Evolutionary conservation across 2,329 filamentous ascomycete species (phyloP).

Genomic region (Verticillium isaacii): DNA sequence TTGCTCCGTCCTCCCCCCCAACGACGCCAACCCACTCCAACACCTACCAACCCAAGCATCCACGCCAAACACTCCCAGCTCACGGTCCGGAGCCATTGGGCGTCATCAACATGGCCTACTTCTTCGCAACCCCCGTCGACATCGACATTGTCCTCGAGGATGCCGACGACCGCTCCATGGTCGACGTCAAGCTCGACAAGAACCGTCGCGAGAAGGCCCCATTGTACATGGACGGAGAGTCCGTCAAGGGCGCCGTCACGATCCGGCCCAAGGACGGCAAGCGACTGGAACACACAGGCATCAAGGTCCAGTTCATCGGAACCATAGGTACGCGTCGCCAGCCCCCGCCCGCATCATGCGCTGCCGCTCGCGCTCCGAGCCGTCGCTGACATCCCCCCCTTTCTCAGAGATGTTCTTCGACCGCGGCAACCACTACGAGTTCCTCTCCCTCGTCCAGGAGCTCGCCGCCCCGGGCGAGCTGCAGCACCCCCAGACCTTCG

Average conservation of each 20-base stretch:
- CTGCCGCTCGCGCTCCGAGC: not conserved
- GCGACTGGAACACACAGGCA: slow-evolving; percentile 93
- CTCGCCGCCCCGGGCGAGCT: slow-evolving; percentile 95
- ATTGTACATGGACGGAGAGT: slow-evolving; percentile 96
- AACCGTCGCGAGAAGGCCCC: slow-evolving; percentile 95
- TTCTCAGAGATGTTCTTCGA: slow-evolving; percentile 98
- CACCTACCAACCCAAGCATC: not conserved
- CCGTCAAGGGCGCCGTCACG: slow-evolving; percentile 92
- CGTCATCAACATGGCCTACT: slow-evolving; percentile 73
- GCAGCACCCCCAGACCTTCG: slow-evolving; percentile 96
- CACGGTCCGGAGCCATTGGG: not conserved
- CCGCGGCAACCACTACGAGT: slow-evolving; percentile 98
- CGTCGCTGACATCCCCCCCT: not conserved
- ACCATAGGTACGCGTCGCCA: slow-evolving; percentile 69
- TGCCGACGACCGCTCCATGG: slow-evolving; percentile 87
- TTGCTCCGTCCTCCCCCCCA: not conserved
- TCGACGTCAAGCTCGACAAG: slow-evolving; percentile 98
- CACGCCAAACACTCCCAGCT: not conserved
- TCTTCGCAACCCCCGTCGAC: slow-evolving; percentile 96
- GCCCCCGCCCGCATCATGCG: not conserved
- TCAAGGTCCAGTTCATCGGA: slow-evolving; percentile 99
- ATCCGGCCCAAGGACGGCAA: slow-evolving; percentile 97
- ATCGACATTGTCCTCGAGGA: slow-evolving; percentile 98
- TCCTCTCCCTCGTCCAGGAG: slow-evolving; percentile 94
- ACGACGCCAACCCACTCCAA: not conserved